These are phyloP conservation scores for Euphorbia lathyris DNA, from an alignment of 345 rosid genomes.

Conservation along the genomic window DNA sequence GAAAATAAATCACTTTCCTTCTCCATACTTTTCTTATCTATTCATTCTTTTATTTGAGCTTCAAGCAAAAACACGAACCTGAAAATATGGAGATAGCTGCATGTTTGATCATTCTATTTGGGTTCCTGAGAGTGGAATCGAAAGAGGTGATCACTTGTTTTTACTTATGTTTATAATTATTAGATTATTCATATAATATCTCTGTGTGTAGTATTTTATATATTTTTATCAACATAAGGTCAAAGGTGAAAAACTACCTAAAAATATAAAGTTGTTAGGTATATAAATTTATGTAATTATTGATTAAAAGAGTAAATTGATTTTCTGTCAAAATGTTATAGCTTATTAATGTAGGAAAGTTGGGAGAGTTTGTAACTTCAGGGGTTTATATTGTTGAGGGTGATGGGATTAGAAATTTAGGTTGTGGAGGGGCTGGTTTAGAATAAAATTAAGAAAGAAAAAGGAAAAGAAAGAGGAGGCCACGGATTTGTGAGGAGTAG, in stretches of 20 bases:
- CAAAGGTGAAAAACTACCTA: not conserved
- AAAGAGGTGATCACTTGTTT: conserved; percentile 94
- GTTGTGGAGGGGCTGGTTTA: not conserved
- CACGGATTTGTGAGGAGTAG: no score
- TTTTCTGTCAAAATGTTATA: not conserved
- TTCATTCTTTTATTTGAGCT: no score
- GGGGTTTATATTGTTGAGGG: not conserved
- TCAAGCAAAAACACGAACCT: conserved; percentile 95
- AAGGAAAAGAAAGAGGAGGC: no score
- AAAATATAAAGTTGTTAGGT: not conserved
- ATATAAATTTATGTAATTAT: not conserved
- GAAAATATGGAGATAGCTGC: conserved; percentile 98
- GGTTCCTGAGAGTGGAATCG: conserved; percentile 99
- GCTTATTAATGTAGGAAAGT: not conserved
- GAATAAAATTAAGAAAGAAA: no score
- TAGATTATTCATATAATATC: conserved; percentile 20
- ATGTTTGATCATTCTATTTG: conserved; percentile 99
- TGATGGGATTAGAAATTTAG: not conserved
- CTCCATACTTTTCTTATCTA: no score
- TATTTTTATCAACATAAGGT: conserved; percentile 6
- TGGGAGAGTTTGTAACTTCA: not conserved
- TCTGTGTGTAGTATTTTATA: conserved; percentile 14
- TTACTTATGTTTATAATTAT: conserved; percentile 39
- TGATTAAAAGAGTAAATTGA: not conserved
- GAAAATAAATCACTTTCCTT: no score